Conservation (phyloP, 108 stramenopile genomes). For the Mediolabrus comicus region DNA sequence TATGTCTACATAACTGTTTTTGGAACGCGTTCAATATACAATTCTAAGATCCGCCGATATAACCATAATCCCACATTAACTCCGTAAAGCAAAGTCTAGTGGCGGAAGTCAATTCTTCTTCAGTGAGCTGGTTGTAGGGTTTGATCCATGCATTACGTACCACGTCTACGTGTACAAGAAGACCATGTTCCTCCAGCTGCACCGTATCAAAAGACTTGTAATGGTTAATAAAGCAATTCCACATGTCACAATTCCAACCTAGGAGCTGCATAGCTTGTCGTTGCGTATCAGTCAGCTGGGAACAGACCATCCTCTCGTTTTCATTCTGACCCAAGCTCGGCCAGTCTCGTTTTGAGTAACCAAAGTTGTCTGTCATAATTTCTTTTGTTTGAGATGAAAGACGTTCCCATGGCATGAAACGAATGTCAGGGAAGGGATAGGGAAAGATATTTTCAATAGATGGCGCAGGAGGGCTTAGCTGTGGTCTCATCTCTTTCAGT, state of each 20-base stretch:
- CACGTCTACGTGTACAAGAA: background rate
- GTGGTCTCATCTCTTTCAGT: background rate
- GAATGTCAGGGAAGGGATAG: background rate
- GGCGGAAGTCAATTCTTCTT: background rate
- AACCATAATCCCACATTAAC: background rate
- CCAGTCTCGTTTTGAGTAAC: background rate
- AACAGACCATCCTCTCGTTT: background rate
- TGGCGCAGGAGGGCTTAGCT: background rate
- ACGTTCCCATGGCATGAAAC: background rate
- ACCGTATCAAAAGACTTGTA: background rate
- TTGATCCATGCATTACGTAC: background rate
- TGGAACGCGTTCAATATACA: too few species aligned
- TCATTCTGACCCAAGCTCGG: background rate
- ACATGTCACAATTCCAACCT: background rate
- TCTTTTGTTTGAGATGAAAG: background rate
- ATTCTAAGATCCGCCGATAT: background rate
- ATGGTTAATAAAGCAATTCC: background rate
- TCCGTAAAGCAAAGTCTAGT: background rate
- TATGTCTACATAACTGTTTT: background rate
- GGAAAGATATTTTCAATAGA: background rate
- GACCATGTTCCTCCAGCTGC: background rate
- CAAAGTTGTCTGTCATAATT: conserved; percentile 4
- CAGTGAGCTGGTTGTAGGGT: background rate
- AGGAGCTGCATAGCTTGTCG: background rate
- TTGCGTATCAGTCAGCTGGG: background rate